Evolutionary conservation across 106 monocot genomes (phyloP), one percentile per base, ranked within the genome.

Genomic region (Platanthera zijinensis): DNA sequence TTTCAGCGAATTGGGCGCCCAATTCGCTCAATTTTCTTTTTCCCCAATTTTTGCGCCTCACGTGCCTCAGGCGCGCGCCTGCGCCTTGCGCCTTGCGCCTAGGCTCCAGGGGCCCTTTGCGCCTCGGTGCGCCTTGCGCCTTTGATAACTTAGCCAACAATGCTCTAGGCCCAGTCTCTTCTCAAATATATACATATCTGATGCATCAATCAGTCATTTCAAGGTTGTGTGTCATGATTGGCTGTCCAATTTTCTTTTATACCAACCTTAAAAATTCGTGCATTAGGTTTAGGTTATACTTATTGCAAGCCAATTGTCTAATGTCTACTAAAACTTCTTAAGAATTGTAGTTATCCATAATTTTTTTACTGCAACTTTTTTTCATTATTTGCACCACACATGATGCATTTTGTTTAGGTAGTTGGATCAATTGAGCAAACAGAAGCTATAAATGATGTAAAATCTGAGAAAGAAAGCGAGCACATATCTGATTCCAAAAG

Each of bases 381-480:
- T 19, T 66, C 11, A 12, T 66, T 18, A 66, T 66, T 66, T 66
- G 9, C 10, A 32, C 32, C 28, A 66, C 11, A 11, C 66, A 19
- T 66, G 66, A 48, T 15, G 8, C 6, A 48, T 48, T 48, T 70
- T 70, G 48, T 70, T 6, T 18, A 70, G 70, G 78, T 79, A 0
- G 70, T 48, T 70, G 70, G 70, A 71, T 91, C 83, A 49, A 97
- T 93, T 66, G 87, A 97, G 6, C 87, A 89, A 89, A 47, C 45
- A 4, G 93, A 71, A 82, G 78, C 80, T 48, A 28, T 69, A 52
- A 86, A 89, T 69, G 89, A 88, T 75, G 49, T 83, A 56, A 93
- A 93, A 77, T 19, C 84, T 56, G 93, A 96, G 77, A 90, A 82
- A 84, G 93, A 87, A 59, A 69, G 84, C 63, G 93, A 88, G 50